Evolutionary conservation across 208 protist species (phyloP), one percentile per base, ranked within the genome.

Genomic region (Leishmania guyanensis): DNA sequence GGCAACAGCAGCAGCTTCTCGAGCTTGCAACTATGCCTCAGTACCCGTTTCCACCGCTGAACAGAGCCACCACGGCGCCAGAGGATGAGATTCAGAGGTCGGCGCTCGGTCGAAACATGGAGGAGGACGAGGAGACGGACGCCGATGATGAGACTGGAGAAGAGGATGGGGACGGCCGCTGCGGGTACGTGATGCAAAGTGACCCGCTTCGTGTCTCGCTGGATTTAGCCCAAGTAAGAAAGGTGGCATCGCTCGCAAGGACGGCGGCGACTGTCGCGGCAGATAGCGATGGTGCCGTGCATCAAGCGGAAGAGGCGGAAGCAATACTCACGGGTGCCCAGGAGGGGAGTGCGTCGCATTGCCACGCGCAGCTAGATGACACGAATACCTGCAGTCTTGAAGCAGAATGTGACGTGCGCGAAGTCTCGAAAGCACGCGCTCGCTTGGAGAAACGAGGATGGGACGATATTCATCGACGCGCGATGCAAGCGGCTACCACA

Each of bases 201-300:
- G 76, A 79, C 64, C 76, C 76, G 48, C 62, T 79, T 6, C 60
- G 76, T 65, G 26, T 79, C 64, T 62, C 36, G 14, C 64, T 79
- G 29, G 76, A 65, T 36, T 60, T 46, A 2, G 74, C n/a, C 16
- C 53, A 77, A 1, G 56, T 77, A 29, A 14, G 10, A 43, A 64
- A 3, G 33, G 22, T 51, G 12, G 53, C 56, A 64, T 54, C 74
- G 56, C 56, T 54, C 53, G 4, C n/a, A 17, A 77, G 8, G 17
- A 20, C 74, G 72, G 22, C 17, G 0, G 33, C 20, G 14, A 16
- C 54, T 8, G 29, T 33, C 56, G 56, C 36, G 65, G 6, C 36
- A n/a, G 53, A 22, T 29, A 65, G 53, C 29, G 36, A 66, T 39
- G 54, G 39, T 2, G 56, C 53, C 36, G 17, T 51, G 36, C 54